Conservation (phyloP, 768 basidiomycete species). For the Leccinellum albellum region DNA sequence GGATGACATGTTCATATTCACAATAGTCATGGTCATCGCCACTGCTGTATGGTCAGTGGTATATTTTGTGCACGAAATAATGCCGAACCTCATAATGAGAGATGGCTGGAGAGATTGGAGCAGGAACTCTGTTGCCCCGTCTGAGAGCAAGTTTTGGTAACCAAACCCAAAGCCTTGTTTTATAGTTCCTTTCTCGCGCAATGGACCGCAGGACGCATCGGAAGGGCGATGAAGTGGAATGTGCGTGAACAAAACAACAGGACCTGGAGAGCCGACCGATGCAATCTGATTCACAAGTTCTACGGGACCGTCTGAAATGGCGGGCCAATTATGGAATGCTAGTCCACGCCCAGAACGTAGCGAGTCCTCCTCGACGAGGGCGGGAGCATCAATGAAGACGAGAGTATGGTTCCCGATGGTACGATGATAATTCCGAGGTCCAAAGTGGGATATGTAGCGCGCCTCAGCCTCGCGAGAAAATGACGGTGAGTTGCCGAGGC, state of each 20-base stretch:
- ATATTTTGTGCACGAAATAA: neutral
- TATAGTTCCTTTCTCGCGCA: slow-evolving; percentile 73
- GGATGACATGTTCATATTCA: slow-evolving; percentile 56
- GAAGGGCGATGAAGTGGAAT: slow-evolving; percentile 82
- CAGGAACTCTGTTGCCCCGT: slow-evolving; percentile 61
- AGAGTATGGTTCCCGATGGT: slow-evolving; percentile 69
- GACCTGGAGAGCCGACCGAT: slow-evolving; percentile 30
- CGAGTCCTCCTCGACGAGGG: slow-evolving; percentile 71
- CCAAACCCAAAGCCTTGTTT: slow-evolving; percentile 71
- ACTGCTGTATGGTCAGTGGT: slow-evolving; percentile 36
- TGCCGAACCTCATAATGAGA: slow-evolving; percentile 67
- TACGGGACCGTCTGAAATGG: slow-evolving; percentile 46
- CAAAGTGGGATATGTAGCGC: slow-evolving; percentile 76
- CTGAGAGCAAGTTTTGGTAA: slow-evolving; percentile 81
- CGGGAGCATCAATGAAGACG: slow-evolving; percentile 69
- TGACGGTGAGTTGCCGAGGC: slow-evolving; percentile 25
- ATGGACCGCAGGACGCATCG: slow-evolving; percentile 66
- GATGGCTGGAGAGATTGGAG: slow-evolving; percentile 61
- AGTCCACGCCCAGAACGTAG: slow-evolving; percentile 41
- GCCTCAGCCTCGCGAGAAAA: slow-evolving; percentile 42
- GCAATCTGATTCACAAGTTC: slow-evolving; percentile 49
- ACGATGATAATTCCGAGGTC: slow-evolving; percentile 61
- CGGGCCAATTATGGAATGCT: slow-evolving; percentile 45
- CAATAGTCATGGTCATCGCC: slow-evolving; percentile 98
- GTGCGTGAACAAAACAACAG: slow-evolving; percentile 76